A percentile compares a stretch with the other conserved stretches of the same genome.
These are phyloP conservation scores for Wilcoxina mikolae DNA, from an alignment of 495 filamentous ascomycete species.

Conservation along the genomic window DNA sequence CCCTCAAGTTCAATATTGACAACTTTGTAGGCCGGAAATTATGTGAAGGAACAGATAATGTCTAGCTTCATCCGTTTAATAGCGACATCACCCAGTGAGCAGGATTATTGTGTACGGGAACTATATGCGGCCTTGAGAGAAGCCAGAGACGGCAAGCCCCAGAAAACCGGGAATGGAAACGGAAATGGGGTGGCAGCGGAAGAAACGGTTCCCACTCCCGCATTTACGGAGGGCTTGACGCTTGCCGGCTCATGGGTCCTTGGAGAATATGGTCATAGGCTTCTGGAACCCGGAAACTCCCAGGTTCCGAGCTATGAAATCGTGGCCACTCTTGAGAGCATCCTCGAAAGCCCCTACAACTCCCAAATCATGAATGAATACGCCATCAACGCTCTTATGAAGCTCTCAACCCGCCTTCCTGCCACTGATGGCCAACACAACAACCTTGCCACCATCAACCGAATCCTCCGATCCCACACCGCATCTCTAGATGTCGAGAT, in stretches of 20 bases:
- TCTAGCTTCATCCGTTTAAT: slow-evolving; percentile 93
- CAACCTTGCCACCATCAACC: slow-evolving; percentile 58
- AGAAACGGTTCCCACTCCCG: background rate
- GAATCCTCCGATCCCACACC: slow-evolving; percentile 58
- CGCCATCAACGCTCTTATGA: slow-evolving; percentile 87
- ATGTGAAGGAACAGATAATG: slow-evolving; percentile 93
- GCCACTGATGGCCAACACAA: slow-evolving; percentile 37
- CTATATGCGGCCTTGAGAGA: slow-evolving; percentile 79
- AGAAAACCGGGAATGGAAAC: background rate
- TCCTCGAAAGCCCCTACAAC: slow-evolving; percentile 84
- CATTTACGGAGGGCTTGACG: slow-evolving; percentile 81
- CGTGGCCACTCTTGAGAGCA: slow-evolving; percentile 76
- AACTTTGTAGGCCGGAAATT: slow-evolving; percentile 63
- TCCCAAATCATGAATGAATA: slow-evolving; percentile 84
- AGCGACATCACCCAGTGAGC: slow-evolving; percentile 82
- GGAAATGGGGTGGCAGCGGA: background rate
- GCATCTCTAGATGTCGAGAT: slow-evolving; percentile 84
- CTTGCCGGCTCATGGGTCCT: slow-evolving; percentile 96
- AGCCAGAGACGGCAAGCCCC: slow-evolving; percentile 39
- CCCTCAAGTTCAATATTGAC: too few species aligned
- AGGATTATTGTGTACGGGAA: slow-evolving; percentile 93
- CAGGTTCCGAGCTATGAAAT: slow-evolving; percentile 73
- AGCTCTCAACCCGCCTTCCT: slow-evolving; percentile 76
- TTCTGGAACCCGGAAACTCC: slow-evolving; percentile 57
- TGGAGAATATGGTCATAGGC: slow-evolving; percentile 84